Evolutionary conservation across 192 early-diverging fungal genomes (phyloP).

Genomic region (Backusella tarrabulga): DNA sequence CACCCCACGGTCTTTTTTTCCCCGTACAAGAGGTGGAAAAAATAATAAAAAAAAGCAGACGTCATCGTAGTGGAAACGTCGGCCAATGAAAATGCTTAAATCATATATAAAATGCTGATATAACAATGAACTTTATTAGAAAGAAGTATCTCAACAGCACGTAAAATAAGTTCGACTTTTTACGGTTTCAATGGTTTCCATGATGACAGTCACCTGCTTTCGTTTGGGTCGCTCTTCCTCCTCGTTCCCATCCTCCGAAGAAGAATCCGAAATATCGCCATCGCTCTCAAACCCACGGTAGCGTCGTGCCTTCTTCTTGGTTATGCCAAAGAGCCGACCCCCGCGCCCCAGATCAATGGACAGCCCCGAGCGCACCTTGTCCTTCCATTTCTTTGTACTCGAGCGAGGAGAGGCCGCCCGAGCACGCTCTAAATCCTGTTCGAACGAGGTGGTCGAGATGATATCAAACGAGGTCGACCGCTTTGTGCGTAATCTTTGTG

Average conservation of each 20-base stretch:
- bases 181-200: conserved; percentile 25
- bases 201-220: conserved; percentile 20
- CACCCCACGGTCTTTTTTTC: not conserved
- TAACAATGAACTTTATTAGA: too few species aligned
- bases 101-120: too few species aligned
- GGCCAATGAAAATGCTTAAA: too few species aligned
- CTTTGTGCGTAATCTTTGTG: conserved; percentile 15
- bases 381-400: conserved; percentile 8
- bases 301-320: not conserved
- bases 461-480: conserved; percentile 27
- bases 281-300: conserved; percentile 19
- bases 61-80: not conserved
- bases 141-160: conserved; percentile 8
- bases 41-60: not conserved
- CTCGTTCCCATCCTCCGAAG: not conserved
- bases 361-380: not conserved
- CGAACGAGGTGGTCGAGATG: not conserved
- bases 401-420: not conserved
- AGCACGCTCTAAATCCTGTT: conserved; percentile 1
- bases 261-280: conserved; percentile 6
- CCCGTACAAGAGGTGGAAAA: not conserved
- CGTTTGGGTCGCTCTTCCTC: not conserved
- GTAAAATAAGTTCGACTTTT: conserved; percentile 33
- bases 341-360: conserved; percentile 16
- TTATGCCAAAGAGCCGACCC: not conserved